Percentiles rank a stretch among this genome's conserved stretches.
phyloP scores from a whole-genome alignment of 352 stramenopile genomes.

The Globisporangium perplexum region DNA sequence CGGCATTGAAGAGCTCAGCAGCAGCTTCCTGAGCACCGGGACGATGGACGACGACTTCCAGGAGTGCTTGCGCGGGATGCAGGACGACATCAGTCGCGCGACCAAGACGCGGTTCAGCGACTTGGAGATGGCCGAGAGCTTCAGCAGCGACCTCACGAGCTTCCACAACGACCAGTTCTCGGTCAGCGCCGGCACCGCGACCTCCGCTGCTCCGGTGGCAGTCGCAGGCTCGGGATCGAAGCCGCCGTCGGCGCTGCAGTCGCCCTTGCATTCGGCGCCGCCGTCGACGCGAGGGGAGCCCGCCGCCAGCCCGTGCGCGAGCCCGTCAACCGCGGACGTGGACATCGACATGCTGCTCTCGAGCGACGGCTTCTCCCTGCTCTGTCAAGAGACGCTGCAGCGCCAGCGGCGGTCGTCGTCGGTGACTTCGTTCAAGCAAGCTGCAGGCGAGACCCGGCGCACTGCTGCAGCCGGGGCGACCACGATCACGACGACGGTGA shows the following conservation, averaged over 20 bases:
- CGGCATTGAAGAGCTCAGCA: not conserved
- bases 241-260: not conserved
- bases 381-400: constrained; percentile 36
- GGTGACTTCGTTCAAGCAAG: constrained; percentile 21
- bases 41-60: constrained; percentile 37
- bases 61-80: constrained; percentile 47
- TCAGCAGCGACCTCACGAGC: constrained; percentile 7
- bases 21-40: constrained; percentile 17
- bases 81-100: constrained; percentile 33
- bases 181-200: not conserved
- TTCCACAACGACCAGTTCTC: constrained; percentile 5
- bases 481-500: not conserved
- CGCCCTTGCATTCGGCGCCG: not conserved
- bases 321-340: constrained; percentile 26
- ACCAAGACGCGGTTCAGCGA: constrained; percentile 16
- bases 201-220: not conserved
- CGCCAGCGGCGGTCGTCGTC: constrained; percentile 11
- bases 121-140: constrained; percentile 4
- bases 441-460: constrained; percentile 37
- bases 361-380: constrained; percentile 49
- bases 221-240: too few species aligned
- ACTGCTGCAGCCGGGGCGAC: not conserved
- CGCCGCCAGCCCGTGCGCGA: constrained; percentile 6
- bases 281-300: not conserved
- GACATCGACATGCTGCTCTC: constrained; percentile 43